phyloP scores from a whole-genome alignment of 2,329 filamentous ascomycete species.

The Arthrinium puccinioides region DNA sequence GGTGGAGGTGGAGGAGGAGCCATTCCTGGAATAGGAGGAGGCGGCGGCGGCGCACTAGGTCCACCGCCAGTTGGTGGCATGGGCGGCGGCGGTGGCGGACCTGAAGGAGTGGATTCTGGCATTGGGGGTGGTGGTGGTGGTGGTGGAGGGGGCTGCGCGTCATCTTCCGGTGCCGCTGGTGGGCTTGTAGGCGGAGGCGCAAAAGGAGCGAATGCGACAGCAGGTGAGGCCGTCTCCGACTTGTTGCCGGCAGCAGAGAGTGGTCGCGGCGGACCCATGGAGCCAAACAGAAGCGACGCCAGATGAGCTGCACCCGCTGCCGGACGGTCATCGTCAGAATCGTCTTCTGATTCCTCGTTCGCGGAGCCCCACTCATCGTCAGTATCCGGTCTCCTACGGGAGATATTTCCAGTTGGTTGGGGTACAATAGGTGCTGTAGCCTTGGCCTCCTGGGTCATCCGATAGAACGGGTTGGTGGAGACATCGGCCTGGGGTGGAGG shows the following conservation, averaged over 20 bases:
- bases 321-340: conserved; percentile 70
- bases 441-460: conserved; percentile 62
- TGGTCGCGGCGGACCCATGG: conserved; percentile 89
- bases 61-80: conserved; percentile 30
- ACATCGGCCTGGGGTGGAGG: conserved; percentile 40
- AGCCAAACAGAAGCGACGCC: conserved; percentile 91
- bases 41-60: conserved; percentile 28
- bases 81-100: conserved; percentile 28
- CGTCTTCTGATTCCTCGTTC: conserved; percentile 55
- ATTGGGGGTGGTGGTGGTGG: conserved; percentile 20
- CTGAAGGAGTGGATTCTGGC: conserved; percentile 23
- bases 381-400: conserved; percentile 42
- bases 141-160: conserved; percentile 21
- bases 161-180: conserved; percentile 13
- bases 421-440: conserved; percentile 29
- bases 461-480: conserved; percentile 96
- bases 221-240: conserved; percentile 33
- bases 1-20: conserved; percentile 35
- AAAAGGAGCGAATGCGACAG: conserved; percentile 27
- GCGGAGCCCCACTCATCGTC: conserved; percentile 83
- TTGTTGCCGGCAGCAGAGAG: conserved; percentile 76
- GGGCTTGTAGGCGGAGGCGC: conserved; percentile 14
- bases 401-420: conserved; percentile 43
- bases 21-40: conserved; percentile 30
- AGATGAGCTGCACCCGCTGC: conserved; percentile 84